Percentiles rank a stretch among this genome's conserved stretches.
Evolutionary conservation across 2,329 filamentous ascomycete genomes (phyloP).

Genomic region (Sporothrix pseudoabietina): DNA sequence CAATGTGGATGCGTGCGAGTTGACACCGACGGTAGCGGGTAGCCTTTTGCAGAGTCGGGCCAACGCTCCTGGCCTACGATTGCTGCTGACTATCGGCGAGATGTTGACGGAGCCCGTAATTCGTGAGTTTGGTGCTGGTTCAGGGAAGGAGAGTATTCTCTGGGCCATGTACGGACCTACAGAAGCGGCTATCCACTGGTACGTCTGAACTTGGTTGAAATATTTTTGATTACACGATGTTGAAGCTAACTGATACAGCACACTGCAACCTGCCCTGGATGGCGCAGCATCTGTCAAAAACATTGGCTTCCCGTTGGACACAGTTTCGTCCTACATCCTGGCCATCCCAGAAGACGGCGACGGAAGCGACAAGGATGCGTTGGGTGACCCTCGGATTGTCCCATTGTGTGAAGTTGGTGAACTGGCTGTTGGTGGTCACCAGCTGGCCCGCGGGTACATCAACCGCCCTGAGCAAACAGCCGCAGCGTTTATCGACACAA

Average conservation of each 20-base stretch:
- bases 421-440: slow-evolving; percentile 76
- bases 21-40: slow-evolving; percentile 84
- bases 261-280: slow-evolving; percentile 66
- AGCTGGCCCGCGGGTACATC: slow-evolving; percentile 79
- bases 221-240: neutral
- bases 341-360: slow-evolving; percentile 45
- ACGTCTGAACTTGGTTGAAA: neutral
- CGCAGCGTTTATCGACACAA: slow-evolving; percentile 68
- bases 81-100: slow-evolving; percentile 86
- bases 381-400: slow-evolving; percentile 48
- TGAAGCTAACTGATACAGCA: slow-evolving; percentile 50
- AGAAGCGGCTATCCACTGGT: slow-evolving; percentile 86
- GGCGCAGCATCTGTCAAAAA: slow-evolving; percentile 61
- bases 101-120: slow-evolving; percentile 82
- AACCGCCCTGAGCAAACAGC: slow-evolving; percentile 77
- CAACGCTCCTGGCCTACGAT: slow-evolving; percentile 66
- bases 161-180: slow-evolving; percentile 96
- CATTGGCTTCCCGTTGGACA: slow-evolving; percentile 78
- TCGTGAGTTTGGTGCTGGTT: slow-evolving; percentile 71
- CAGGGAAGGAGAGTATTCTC: slow-evolving; percentile 62
- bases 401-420: slow-evolving; percentile 72
- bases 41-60: slow-evolving; percentile 70
- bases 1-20: slow-evolving; percentile 78
- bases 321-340: slow-evolving; percentile 76
- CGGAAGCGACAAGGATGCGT: neutral